Percentiles rank a stretch among this genome's conserved stretches.
Evolutionary conservation across 441 rosid species (phyloP).

Genomic region (Isatis lusitanica): DNA sequence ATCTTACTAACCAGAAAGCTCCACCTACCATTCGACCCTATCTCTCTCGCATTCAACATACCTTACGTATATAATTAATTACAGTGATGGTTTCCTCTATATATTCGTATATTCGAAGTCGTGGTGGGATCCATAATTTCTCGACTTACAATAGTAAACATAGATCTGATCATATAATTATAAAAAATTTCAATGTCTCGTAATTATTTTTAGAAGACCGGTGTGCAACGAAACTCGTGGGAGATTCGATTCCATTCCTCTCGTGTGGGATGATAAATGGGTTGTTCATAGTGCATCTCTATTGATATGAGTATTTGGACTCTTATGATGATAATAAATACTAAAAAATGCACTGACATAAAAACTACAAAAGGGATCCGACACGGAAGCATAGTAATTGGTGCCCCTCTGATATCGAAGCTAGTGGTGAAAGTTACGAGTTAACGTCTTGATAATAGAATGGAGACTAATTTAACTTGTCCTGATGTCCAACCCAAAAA

Average conservation of each 20-base stretch:
- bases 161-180: not conserved
- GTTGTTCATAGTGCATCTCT: not conserved
- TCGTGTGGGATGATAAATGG: not conserved
- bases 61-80: not conserved
- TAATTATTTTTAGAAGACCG: not conserved
- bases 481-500: too few species aligned
- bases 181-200: not conserved
- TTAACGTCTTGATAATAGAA: too few species aligned
- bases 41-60: not conserved
- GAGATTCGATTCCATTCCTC: not conserved
- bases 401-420: too few species aligned
- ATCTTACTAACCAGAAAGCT: not conserved
- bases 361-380: too few species aligned
- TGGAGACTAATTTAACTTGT: too few species aligned
- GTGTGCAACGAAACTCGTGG: not conserved
- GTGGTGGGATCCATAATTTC: not conserved
- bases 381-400: too few species aligned
- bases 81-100: not conserved
- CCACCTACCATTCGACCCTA: slow-evolving; percentile 15
- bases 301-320: too few species aligned
- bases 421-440: too few species aligned
- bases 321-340: too few species aligned
- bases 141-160: not conserved
- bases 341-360: too few species aligned
- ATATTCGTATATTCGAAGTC: not conserved